A percentile compares a stretch with the other conserved stretches of the same genome.
Evolutionary conservation across 2,329 filamentous ascomycete genomes (phyloP).

Genomic region (Arachnopeziza araneosa): DNA sequence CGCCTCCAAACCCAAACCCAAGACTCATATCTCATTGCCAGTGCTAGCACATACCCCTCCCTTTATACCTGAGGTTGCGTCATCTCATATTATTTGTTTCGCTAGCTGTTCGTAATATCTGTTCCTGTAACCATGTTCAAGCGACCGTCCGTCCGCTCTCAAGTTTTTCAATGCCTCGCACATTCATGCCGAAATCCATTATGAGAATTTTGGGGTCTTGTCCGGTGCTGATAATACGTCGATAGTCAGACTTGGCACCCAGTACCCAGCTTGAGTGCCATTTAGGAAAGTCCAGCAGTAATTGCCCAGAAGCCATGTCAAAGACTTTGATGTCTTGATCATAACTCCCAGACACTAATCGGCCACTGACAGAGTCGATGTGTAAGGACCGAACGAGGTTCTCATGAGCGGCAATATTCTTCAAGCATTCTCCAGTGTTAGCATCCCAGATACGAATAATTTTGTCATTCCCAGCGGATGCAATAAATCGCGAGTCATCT

Average conservation of each 20-base stretch:
- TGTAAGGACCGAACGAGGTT: constrained; percentile 86
- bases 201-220: constrained; percentile 91
- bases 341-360: constrained; percentile 88
- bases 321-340: constrained; percentile 95
- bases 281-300: constrained; percentile 79
- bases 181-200: constrained; percentile 76
- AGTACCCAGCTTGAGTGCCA: constrained; percentile 98
- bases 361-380: constrained; percentile 78
- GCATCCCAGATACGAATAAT: constrained; percentile 96
- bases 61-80: not conserved
- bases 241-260: constrained; percentile 91
- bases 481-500: constrained; percentile 87
- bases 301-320: constrained; percentile 72
- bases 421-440: constrained; percentile 77
- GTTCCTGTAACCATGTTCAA: not conserved
- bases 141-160: constrained; percentile 37
- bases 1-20: not conserved
- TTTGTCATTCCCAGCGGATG: constrained; percentile 92
- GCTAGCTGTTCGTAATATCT: not conserved
- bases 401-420: constrained; percentile 75
- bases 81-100: not conserved
- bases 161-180: constrained; percentile 53
- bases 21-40: constrained; percentile 2
- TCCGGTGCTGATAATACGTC: constrained; percentile 88
- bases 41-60: not conserved